phyloP scores from a whole-genome alignment of 106 monocot genomes.

The Triglochin maritima region DNA sequence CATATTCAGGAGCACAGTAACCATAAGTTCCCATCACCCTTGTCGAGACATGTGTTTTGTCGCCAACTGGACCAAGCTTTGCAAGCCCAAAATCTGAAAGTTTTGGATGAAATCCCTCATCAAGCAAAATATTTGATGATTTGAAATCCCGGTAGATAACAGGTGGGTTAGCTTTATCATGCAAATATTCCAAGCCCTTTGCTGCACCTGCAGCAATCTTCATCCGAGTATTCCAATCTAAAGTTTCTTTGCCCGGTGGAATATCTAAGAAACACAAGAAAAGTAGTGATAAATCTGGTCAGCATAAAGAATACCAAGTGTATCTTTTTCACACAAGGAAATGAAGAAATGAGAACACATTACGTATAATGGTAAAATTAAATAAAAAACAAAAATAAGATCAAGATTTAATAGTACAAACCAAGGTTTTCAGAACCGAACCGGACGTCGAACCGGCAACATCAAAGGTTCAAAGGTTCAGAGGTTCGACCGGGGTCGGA shows the following conservation, averaged over 20 bases:
- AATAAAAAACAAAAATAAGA: too few relatives aligned
- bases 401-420: too few relatives aligned
- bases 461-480: too few relatives aligned
- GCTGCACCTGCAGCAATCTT: slow-evolving; percentile 77
- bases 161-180: slow-evolving; percentile 62
- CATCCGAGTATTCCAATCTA: slow-evolving; percentile 75
- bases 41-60: slow-evolving; percentile 67
- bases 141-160: slow-evolving; percentile 72
- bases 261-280: slow-evolving; percentile 37
- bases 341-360: too few relatives aligned
- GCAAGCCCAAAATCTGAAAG: slow-evolving; percentile 79
- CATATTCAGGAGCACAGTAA: slow-evolving; percentile 70
- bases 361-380: too few relatives aligned
- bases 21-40: slow-evolving; percentile 76
- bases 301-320: neutral
- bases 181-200: slow-evolving; percentile 59
- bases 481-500: too few relatives aligned
- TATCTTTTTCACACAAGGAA: neutral
- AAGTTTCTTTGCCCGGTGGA: slow-evolving; percentile 47
- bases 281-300: neutral
- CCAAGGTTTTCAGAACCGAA: too few relatives aligned
- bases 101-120: slow-evolving; percentile 46
- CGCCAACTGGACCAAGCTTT: slow-evolving; percentile 69
- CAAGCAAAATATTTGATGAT: slow-evolving; percentile 63
- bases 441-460: too few relatives aligned